Evolutionary conservation across 1,284 basidiomycete species (phyloP), one percentile per base, ranked within the genome.

Genomic region (Lentinus polychrous): DNA sequence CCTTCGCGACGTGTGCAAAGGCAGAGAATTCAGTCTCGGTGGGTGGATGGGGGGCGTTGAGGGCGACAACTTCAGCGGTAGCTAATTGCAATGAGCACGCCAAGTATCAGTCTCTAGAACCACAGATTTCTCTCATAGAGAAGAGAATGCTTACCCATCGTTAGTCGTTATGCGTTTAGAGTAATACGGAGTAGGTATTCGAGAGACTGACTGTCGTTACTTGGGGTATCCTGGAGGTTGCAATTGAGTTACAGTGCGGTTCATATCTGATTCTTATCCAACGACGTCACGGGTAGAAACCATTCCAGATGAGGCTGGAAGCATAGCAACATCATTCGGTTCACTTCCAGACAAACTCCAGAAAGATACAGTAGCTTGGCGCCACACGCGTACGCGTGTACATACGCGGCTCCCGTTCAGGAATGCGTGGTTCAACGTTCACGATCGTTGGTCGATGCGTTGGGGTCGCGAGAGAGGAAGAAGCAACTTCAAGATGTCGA

Each of bases 11-110:
- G 46, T 61, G 50, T 37, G 72, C 68, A 68, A 87, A 88, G 0
- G 83, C 85, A 44, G 81, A 75, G 50, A 84, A 64, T 8, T 81
- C 77, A 54, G 78, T 83, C 39, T 62, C 61, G 27, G 69, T 64
- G 3, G 86, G 86, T 5, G 64, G 2, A 58, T 88, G 84, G 0
- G 81, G 68, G 1, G 64, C 71, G 59, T 79, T 83, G 52, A 87
- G 66, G 38, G 61, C 61, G 31, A 87, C 65, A 48, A 72, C 63
- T 53, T 86, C 82, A 45, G 57, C 57, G 34, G 80, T 72, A 27
- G 85, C 84, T 87, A 20, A 27, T 27, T n/a, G 15, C 5, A 37
- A 20, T 20, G n/a, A 37, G n/a, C 4, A 37, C n/a, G n/a, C n/a
- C 18, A 20, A 14, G n/a, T 15, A 37, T 37, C 36, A 37, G 36